Percentiles rank a stretch among this genome's conserved stretches.
Conservation (phyloP, 179 eudicot genomes). For the Patellifolia procumbens region DNA sequence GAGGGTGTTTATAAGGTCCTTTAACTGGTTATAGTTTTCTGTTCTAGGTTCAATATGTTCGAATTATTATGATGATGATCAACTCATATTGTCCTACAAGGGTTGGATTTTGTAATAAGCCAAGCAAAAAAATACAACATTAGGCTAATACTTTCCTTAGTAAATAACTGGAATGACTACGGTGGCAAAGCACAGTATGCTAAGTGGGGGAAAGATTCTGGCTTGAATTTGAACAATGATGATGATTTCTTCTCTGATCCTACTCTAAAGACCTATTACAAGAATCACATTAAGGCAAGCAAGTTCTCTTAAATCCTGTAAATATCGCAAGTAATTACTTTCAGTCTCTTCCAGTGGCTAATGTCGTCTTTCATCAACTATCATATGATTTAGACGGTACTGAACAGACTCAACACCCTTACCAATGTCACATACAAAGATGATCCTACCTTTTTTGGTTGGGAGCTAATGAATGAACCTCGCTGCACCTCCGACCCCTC, state of each 20-base stretch:
- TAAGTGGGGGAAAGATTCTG: conserved; percentile 85
- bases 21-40: too few species aligned
- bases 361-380: background rate
- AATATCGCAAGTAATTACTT: too few species aligned
- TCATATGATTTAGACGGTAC: conserved; percentile 53
- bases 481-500: conserved; percentile 81
- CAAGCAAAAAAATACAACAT: conserved; percentile 82
- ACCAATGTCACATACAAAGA: conserved; percentile 83
- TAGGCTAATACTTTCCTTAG: conserved; percentile 74
- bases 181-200: conserved; percentile 94
- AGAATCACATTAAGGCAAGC: conserved; percentile 78
- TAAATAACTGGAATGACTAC: conserved; percentile 81
- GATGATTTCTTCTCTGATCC: conserved; percentile 86
- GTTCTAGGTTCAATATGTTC: too few species aligned
- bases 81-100: conserved; percentile 44
- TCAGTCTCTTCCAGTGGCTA: background rate
- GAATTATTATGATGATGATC: too few species aligned
- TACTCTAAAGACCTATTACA: conserved; percentile 66
- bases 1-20: conserved; percentile 86
- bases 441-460: conserved; percentile 85
- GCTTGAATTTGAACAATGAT: conserved; percentile 60
- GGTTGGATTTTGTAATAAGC: conserved; percentile 81
- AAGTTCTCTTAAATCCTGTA: conserved; percentile 25
- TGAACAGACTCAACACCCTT: conserved; percentile 81
- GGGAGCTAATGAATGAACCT: conserved; percentile 96